Evolutionary conservation across 306 rosid genomes (phyloP), one percentile per base, ranked within the genome.

Genomic region (Cyclanthera cordifolia): DNA sequence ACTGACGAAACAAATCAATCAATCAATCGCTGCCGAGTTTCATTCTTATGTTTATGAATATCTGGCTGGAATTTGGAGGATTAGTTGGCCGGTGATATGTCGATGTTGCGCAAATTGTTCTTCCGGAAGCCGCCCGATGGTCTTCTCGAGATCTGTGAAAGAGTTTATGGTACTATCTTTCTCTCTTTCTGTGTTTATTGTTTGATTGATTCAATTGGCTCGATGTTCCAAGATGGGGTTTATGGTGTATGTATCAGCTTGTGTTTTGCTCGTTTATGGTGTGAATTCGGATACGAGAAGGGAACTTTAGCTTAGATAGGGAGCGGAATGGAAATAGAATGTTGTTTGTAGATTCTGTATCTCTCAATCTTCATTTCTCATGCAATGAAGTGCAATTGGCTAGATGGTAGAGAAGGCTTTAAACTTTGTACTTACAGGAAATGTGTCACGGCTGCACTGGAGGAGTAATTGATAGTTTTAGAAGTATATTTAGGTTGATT

Each of bases 101-200:
- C 95, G 53, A 67, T 87, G 86, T 76, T 89, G 49, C 96, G 98
- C 51, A 89, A 82, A 80, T 82, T 89, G 85, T 92, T 89, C 85
- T 92, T 80, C 56, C 85, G 98, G 45, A 92, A 89, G 66, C 96
- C 98, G 0, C 96, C 96, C 11, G 98, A 92, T 63, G 98, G 96
- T 9, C 82, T 92, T 15, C 85, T 92, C 76, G 98, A 92, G 90
- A 84, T 89, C 77, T 84, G 85, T 46, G 98, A 89, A 64, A 70
- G 95, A 76, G 95, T 92, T 72, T 89, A 89, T 68, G 96, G 98
- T 92, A 77, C 79, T 54, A 21, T 52, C 0, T 23, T 34, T 45
- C 39, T 76, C 13, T 20, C 48, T 63, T n/a, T 70, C 60, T 55
- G 37, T 32, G 52, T 8, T 52, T 28, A 10, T 43, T 25, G 6